A percentile compares a stretch with the other conserved stretches of the same genome.
Conservation (phyloP, 495 filamentous ascomycete species). For the Mytilinidion resinicola region DNA sequence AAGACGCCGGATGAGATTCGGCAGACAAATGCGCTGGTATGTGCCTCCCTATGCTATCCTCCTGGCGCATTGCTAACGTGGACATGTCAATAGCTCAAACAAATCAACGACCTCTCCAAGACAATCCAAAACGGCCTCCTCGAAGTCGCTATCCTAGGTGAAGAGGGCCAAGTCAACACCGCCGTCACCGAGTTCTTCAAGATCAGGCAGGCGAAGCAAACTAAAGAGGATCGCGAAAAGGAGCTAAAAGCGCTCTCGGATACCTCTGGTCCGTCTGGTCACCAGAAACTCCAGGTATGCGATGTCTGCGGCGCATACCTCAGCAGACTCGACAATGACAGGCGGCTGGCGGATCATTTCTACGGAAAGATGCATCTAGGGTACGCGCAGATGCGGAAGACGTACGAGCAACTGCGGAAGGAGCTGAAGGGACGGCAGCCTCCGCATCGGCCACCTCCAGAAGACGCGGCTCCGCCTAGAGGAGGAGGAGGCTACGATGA, state of each 20-base stretch:
- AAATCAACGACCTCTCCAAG: constrained; percentile 72
- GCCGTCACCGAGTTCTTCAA: constrained; percentile 83
- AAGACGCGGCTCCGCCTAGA: constrained; percentile 15
- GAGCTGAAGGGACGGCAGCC: constrained; percentile 70
- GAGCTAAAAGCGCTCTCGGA: constrained; percentile 90
- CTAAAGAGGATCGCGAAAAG: constrained; percentile 77
- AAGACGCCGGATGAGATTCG: constrained; percentile 97
- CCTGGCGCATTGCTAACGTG: constrained; percentile 2
- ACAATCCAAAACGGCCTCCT: constrained; percentile 76
- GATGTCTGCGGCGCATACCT: constrained; percentile 97
- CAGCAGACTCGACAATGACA: constrained; percentile 84
- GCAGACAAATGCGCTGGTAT: constrained; percentile 81
- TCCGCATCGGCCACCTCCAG: constrained; percentile 46
- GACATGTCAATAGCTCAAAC: constrained; percentile 52
- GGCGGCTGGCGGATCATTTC: constrained; percentile 91
- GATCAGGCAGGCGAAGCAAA: constrained; percentile 68
- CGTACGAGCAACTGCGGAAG: constrained; percentile 74
- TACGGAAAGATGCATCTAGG: constrained; percentile 99
- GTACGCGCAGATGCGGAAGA: constrained; percentile 95
- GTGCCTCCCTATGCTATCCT: constrained; percentile 9
- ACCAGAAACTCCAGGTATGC: constrained; percentile 97
- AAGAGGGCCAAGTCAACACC: constrained; percentile 69
- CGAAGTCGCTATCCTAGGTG: constrained; percentile 80
- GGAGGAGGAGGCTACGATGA: constrained; percentile 15
- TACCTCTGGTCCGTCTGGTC: constrained; percentile 82